Conservation (phyloP, 768 basidiomycete genomes). For the Postia placenta region DNA sequence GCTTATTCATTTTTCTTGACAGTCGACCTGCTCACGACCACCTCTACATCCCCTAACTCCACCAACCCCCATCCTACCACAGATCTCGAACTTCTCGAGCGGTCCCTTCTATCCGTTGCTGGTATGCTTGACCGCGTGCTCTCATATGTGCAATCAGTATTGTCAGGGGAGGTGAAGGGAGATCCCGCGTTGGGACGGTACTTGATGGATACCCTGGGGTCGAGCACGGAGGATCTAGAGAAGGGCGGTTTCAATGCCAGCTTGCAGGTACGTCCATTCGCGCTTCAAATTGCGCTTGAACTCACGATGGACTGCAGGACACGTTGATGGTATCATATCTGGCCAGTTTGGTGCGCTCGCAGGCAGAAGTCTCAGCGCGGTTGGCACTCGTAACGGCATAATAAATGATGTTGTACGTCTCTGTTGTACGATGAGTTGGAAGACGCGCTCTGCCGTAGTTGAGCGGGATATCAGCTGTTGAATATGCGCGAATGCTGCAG, state of each 20-base stretch:
- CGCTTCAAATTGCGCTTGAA: constrained; percentile 1
- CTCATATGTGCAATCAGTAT: constrained; percentile 74
- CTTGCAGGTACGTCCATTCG: constrained; percentile 50
- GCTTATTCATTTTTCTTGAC: not conserved
- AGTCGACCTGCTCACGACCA: constrained; percentile 74
- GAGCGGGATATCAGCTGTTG: constrained; percentile 53
- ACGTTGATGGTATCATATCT: constrained; percentile 94
- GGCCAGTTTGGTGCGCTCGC: constrained; percentile 86
- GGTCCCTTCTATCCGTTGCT: constrained; percentile 64
- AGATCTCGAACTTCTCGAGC: constrained; percentile 72
- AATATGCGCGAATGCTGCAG: constrained; percentile 95
- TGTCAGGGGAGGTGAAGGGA: constrained; percentile 70
- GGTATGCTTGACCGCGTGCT: constrained; percentile 83
- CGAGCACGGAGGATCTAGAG: constrained; percentile 65
- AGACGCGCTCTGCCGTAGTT: not conserved
- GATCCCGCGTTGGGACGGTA: constrained; percentile 87
- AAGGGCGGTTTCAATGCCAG: constrained; percentile 72
- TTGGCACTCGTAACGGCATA: constrained; percentile 64
- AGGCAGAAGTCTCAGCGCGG: constrained; percentile 87
- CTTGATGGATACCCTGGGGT: constrained; percentile 78
- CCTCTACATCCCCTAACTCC: constrained; percentile 34
- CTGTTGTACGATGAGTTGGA: too few species aligned
- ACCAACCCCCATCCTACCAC: constrained; percentile 49
- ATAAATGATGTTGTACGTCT: constrained; percentile 19
- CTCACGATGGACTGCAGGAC: constrained; percentile 47